Base-by-base conservation (phyloP, 768 basidiomycete species). In the Hysterangium stoloniferum region DNA sequence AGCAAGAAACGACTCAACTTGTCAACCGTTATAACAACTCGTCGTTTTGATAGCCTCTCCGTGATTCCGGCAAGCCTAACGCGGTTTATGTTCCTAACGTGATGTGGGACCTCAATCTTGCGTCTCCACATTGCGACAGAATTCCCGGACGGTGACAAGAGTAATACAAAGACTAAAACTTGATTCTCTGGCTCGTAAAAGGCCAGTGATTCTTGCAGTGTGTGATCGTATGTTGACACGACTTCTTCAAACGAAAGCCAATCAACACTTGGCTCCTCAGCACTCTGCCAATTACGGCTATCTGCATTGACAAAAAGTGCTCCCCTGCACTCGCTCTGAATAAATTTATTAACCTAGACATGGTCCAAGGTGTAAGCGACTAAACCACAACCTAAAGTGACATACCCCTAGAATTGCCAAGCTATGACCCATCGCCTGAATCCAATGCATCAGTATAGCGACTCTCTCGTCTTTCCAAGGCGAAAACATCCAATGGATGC, bases 221-320 rank as follows among this genome's bases (percentile, higher is more conserved):
- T 80, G 46, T 76, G 76, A 63, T 90, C 86, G 67, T 76, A 73
- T 6, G 86, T 84, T 6, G 56, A 57, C 59, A 83, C 82, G 19
- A 86, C 66, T 33, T 81, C 66, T 48, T 76, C 74, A 59, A 85
- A 85, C 1, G 76, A 76, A 22, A 89, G 58, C 80, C 83, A 90
- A 60, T 90, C 86, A 56, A 88, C 82, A 2, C 79, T 80, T 27
- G 84, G 84, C 52, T 82, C 77, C 34, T 70, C 69, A 0, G 80
- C 80, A 32, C 70, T 65, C 27, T 76, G 68, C 12, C 68, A 61
- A 8, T 75, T 66, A 34, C 75, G 72, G 63, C 75, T 86, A 51
- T 77, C 75, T 6, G 79, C 86, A 58, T 89, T 90, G 12, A 76
- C 65, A 42, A 90, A 66, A 36, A 89, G 67, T n/a, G 86, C 86